phyloP scores from a whole-genome alignment of 2,329 filamentous ascomycete species.

The Orbilia javanica region DNA sequence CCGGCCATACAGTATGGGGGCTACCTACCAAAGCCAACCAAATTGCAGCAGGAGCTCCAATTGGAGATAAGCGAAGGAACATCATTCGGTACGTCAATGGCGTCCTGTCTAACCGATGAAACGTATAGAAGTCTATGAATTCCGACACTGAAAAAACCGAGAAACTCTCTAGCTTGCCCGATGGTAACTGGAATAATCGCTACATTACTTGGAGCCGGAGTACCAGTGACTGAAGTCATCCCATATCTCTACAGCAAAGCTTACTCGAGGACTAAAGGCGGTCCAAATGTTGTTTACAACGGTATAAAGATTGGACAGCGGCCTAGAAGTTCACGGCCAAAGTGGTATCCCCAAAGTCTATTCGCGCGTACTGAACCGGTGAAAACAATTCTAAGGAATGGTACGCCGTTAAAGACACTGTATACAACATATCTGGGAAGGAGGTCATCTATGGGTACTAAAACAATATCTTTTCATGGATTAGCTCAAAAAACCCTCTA shows the following conservation, averaged over 20 bases:
- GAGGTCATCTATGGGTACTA: not conserved
- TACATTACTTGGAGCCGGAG: not conserved
- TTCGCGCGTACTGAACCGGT: not conserved
- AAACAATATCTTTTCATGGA: not conserved
- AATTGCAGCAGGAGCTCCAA: not conserved
- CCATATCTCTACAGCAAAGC: not conserved
- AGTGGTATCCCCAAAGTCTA: not conserved
- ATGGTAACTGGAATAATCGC: not conserved
- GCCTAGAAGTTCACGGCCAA: constrained; percentile 3
- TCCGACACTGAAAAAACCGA: not conserved
- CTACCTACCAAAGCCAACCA: not conserved
- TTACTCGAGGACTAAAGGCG: not conserved
- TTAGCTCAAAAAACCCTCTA: not conserved
- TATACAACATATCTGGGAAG: not conserved
- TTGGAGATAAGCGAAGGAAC: not conserved
- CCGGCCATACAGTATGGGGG: not conserved
- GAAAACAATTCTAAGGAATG: not conserved
- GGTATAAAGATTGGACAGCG: constrained; percentile 17
- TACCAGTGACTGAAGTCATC: not conserved
- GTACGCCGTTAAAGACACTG: not conserved
- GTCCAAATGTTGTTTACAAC: constrained; percentile 27
- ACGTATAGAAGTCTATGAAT: no score
- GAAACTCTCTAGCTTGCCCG: not conserved
- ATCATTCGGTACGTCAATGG: not conserved
- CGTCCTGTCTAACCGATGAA: no score